Conservation (phyloP, 495 filamentous ascomycete species). For the Hypomontagnella submonticulosa region DNA sequence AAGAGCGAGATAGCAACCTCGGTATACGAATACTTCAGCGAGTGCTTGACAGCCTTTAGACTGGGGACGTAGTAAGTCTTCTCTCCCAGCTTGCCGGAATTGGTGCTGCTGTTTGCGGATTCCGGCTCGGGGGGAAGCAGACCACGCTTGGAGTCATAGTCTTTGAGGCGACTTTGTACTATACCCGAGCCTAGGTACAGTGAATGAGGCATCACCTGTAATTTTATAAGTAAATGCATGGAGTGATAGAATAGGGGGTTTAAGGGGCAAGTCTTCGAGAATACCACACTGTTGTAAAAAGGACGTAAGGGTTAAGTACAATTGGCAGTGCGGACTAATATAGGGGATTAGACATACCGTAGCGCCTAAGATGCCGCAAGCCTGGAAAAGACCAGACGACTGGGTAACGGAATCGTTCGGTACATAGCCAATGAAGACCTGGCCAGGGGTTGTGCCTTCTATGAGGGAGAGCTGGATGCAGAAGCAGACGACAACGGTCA, state of each 20-base stretch:
- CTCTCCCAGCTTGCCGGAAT: slow-evolving; percentile 45
- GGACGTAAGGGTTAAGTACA: background rate
- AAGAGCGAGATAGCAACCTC: slow-evolving; percentile 83
- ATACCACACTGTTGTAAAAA: too few species aligned
- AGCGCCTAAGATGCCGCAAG: slow-evolving; percentile 90
- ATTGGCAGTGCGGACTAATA: background rate
- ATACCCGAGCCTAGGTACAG: slow-evolving; percentile 91
- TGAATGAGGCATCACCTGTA: slow-evolving; percentile 84
- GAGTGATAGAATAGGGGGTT: background rate
- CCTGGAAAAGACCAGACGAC: slow-evolving; percentile 77
- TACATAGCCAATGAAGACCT: slow-evolving; percentile 86
- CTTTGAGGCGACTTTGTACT: slow-evolving; percentile 81
- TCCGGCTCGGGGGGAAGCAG: slow-evolving; percentile 56
- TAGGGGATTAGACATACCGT: slow-evolving; percentile 62
- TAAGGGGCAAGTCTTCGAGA: too few species aligned
- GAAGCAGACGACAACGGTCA: slow-evolving; percentile 91
- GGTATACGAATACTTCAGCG: slow-evolving; percentile 81
- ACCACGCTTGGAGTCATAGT: slow-evolving; percentile 76
- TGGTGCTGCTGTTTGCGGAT: slow-evolving; percentile 41
- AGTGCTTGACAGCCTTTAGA: slow-evolving; percentile 78
- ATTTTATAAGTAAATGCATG: background rate
- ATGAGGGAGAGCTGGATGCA: slow-evolving; percentile 88
- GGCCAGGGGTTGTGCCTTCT: slow-evolving; percentile 70
- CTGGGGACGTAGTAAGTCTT: slow-evolving; percentile 79
- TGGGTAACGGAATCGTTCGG: slow-evolving; percentile 81